Evolutionary conservation across 129 eudicot species (phyloP), one percentile per base, ranked within the genome.

Genomic region (Dittrichia graveolens): DNA sequence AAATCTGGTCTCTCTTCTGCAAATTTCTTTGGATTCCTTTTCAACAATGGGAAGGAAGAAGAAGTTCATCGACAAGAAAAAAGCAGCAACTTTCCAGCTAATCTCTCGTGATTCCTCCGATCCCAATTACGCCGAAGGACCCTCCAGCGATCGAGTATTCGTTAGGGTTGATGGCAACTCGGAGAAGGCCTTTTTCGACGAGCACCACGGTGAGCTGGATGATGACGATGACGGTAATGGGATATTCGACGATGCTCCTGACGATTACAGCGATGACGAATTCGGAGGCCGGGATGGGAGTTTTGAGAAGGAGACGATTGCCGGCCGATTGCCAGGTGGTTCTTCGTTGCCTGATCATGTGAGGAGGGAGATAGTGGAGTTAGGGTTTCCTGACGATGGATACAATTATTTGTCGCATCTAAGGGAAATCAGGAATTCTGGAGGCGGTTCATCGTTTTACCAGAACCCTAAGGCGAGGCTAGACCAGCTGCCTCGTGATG

Each of bases 361-460:
- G 11, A 83, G 99, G 82, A 86, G 72, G 78, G 99, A 95, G 83
- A 88, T 91, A 65, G 19, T 95, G 80, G 97, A 88, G 66, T 81
- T 95, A 54, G 99, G 99, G 61, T 95, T 90, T 85, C 99, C 99
- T 3, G 99, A 95, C 78, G 99, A 95, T 77, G 99, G 97, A 4
- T 95, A 91, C 76, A 95, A 95, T 75, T 95, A 95, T 69, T 74
- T 95, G 81, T 13, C 55, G 53, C 99, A 95, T 80, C 13, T 95
- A 79, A 82, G 99, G 66, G 99, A 95, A 84, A 95, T 95, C 71
- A 87, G 81, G 83, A 82, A 81, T 65, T 72, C 88, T 11, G 97
- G 97, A 35, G 96, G 89, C 8, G 98, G 96, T 41, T 87, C 96
- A 0, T 73, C 85, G 4, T 95, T 79, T 75, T 95, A 83, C 53